Evolutionary conservation across 2,329 filamentous ascomycete species (phyloP).

Genomic region (Sporothrix inflata): DNA sequence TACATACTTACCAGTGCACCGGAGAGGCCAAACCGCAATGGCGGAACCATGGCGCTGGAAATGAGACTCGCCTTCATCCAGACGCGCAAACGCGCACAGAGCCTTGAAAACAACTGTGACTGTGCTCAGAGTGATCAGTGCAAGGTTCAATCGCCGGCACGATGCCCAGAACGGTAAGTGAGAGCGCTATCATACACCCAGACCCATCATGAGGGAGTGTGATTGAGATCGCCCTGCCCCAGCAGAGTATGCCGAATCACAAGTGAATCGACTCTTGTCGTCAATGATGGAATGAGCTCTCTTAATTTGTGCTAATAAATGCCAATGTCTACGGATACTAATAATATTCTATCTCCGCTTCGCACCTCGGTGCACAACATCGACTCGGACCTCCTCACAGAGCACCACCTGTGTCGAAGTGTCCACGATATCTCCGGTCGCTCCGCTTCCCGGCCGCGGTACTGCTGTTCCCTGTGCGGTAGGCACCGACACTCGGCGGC

Average conservation of each 20-base stretch:
- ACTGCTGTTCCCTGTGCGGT: slow-evolving; percentile 12
- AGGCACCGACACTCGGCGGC: slow-evolving; percentile 58
- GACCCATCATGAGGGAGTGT: neutral
- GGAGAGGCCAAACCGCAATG: neutral
- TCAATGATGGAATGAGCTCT: neutral
- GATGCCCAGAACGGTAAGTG: neutral
- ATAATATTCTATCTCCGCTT: neutral
- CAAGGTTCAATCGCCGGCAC: neutral
- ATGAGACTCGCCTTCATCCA: neutral
- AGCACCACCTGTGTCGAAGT: neutral
- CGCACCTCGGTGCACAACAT: neutral
- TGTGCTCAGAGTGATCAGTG: neutral
- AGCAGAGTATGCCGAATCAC: neutral
- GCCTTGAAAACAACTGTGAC: neutral
- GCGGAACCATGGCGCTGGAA: slow-evolving; percentile 13
- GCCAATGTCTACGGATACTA: neutral
- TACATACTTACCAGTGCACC: neutral
- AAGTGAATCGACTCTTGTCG: neutral
- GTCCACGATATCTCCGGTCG: neutral
- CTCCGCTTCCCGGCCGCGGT: neutral
- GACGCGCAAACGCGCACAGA: neutral
- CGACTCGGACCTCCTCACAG: neutral
- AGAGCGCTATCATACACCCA: neutral
- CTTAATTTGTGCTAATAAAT: neutral
- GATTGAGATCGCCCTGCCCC: neutral